Percentiles rank a stretch among this genome's conserved stretches.
These are phyloP conservation scores for Erythrobasidium hasegawianum DNA, from an alignment of 1,284 basidiomycete genomes.

Conservation along the genomic window DNA sequence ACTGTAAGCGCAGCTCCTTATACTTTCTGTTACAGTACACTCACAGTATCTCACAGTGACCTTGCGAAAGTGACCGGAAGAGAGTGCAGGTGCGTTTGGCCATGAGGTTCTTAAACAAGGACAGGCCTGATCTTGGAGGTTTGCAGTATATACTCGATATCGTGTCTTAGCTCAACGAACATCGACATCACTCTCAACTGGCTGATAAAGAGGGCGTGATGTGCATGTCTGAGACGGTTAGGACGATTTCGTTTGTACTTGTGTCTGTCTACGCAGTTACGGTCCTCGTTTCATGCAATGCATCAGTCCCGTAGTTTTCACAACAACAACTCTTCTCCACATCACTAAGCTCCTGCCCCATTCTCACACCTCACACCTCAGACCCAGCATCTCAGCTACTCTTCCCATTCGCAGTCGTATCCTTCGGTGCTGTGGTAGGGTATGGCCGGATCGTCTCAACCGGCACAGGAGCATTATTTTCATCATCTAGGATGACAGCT, in stretches of 20 bases:
- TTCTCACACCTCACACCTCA: too few species aligned
- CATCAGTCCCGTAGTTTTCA: too few species aligned
- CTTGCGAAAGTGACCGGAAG: constrained; percentile 76
- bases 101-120: constrained; percentile 31
- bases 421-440: constrained; percentile 5
- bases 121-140: constrained; percentile 46
- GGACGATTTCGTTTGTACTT: too few species aligned
- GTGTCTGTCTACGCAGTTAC: too few species aligned
- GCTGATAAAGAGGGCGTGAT: constrained; percentile 51
- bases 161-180: constrained; percentile 89
- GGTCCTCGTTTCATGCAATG: too few species aligned
- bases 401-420: background rate
- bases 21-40: constrained; percentile 27
- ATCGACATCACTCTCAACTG: constrained; percentile 59
- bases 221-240: background rate
- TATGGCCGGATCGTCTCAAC: constrained; percentile 29
- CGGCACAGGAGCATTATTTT: constrained; percentile 27
- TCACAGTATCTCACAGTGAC: constrained; percentile 56
- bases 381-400: too few species aligned
- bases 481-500: constrained; percentile 30
- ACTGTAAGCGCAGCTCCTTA: constrained; percentile 58
- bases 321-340: too few species aligned
- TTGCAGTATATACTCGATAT: constrained; percentile 60
- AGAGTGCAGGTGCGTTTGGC: constrained; percentile 9
- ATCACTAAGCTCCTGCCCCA: too few species aligned